A percentile compares a stretch with the other conserved stretches of the same genome.
phyloP scores from a whole-genome alignment of 805 yeast genomes.

The Debaryomyces hansenii region DNA sequence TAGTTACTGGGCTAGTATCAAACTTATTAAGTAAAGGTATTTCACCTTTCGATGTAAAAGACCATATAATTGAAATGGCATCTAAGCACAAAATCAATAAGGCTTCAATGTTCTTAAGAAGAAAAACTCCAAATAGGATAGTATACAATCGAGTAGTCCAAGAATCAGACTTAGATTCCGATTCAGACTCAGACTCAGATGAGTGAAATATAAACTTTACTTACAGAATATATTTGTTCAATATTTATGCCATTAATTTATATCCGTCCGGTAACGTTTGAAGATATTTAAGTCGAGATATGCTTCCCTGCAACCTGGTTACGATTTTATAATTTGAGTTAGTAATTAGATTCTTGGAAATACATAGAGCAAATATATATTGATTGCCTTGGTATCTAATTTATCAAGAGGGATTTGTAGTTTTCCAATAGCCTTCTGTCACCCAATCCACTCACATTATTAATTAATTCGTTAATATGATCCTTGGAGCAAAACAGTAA shows the following conservation, averaged over 20 bases:
- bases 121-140: conserved; percentile 62
- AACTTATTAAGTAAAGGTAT: conserved; percentile 55
- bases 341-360: no score
- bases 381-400: no score
- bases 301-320: no score
- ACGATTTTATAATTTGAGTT: no score
- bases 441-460: neutral
- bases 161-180: conserved; percentile 1
- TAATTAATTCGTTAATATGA: conserved; percentile 10
- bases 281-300: no score
- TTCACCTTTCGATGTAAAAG: conserved; percentile 39
- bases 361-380: no score
- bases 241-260: no score
- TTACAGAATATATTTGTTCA: no score
- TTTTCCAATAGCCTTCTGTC: neutral
- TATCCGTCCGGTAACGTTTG: no score
- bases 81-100: conserved; percentile 49
- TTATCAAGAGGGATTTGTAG: neutral
- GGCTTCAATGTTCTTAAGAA: conserved; percentile 44
- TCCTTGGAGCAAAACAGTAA: conserved; percentile 29
- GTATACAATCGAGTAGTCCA: conserved; percentile 33
- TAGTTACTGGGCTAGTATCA: conserved; percentile 66
- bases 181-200: conserved; percentile 7
- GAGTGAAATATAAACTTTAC: neutral
- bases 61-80: conserved; percentile 44